A percentile compares a stretch with the other conserved stretches of the same genome.
Conservation (phyloP, 1,284 basidiomycete species). For the Cryptococcus sp. region DNA sequence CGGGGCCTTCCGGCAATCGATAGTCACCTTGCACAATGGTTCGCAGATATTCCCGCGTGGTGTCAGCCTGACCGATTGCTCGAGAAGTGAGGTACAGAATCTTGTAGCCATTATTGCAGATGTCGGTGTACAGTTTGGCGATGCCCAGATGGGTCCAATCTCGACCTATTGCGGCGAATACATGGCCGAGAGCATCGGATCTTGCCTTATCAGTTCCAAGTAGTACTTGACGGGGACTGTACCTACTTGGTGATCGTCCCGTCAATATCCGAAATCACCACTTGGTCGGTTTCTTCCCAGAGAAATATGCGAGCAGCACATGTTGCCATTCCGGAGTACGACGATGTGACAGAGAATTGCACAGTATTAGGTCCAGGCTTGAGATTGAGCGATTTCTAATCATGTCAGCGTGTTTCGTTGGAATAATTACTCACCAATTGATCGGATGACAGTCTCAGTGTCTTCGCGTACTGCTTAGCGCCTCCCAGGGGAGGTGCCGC, state of each 20-base stretch:
- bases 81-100: slow-evolving; percentile 97
- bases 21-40: slow-evolving; percentile 95
- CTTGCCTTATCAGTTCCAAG: slow-evolving; percentile 54
- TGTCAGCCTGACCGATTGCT: slow-evolving; percentile 97
- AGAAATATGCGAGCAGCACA: slow-evolving; percentile 94
- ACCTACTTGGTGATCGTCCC: slow-evolving; percentile 96
- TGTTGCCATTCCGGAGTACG: slow-evolving; percentile 80
- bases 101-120: slow-evolving; percentile 94
- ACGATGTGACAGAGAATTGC: slow-evolving; percentile 82
- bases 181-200: slow-evolving; percentile 95
- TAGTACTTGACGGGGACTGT: neutral
- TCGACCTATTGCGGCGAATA: slow-evolving; percentile 98
- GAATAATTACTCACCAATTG: slow-evolving; percentile 63
- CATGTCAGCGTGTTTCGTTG: neutral
- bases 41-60: slow-evolving; percentile 92
- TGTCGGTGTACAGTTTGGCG: slow-evolving; percentile 97
- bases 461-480: slow-evolving; percentile 75
- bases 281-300: slow-evolving; percentile 86
- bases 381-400: slow-evolving; percentile 79
- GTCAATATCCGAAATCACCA: slow-evolving; percentile 97
- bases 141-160: slow-evolving; percentile 99
- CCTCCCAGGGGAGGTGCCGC: neutral
- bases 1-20: slow-evolving; percentile 93
- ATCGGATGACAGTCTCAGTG: slow-evolving; percentile 80
- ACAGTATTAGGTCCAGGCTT: slow-evolving; percentile 88